Evolutionary conservation across 176 grass and related monocot species (phyloP).

Genomic region (Hyparrhenia diplandra): DNA sequence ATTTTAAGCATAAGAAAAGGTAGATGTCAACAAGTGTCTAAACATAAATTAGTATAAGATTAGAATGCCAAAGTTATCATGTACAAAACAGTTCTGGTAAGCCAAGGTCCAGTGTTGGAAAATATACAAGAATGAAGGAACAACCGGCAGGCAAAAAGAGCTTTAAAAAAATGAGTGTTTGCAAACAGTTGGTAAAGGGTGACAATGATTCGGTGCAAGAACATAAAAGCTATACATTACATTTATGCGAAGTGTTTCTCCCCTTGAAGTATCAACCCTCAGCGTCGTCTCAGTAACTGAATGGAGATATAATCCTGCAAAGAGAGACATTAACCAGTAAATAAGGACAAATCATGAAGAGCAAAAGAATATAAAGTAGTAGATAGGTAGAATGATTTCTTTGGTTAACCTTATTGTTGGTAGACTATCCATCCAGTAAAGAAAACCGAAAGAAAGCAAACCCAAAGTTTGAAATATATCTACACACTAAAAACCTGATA

Average conservation of each 20-base stretch:
- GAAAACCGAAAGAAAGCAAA: not conserved
- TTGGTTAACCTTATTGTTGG: not conserved
- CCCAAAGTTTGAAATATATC: not conserved
- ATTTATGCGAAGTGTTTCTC: constrained; percentile 88
- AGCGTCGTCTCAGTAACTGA: constrained; percentile 82
- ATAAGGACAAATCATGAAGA: not conserved
- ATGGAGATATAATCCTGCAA: constrained; percentile 93
- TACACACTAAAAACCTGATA: not conserved
- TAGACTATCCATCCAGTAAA: not conserved
- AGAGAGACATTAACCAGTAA: constrained; percentile 4
- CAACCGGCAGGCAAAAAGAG: not conserved
- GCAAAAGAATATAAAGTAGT: not conserved
- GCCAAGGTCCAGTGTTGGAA: not conserved
- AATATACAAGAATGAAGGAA: not conserved
- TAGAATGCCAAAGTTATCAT: not conserved
- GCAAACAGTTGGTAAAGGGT: not conserved
- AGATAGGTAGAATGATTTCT: not conserved
- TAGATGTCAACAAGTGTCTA: constrained; percentile 28
- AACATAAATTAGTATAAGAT: constrained; percentile 9
- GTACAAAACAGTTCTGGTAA: constrained; percentile 9
- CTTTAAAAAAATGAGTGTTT: constrained; percentile 14
- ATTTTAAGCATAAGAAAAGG: constrained; percentile 33
- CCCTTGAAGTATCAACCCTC: constrained; percentile 88
- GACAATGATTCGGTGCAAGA: not conserved
- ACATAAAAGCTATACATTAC: constrained; percentile 43